Conservation (phyloP, 495 filamentous ascomycete species). For the Aspergillus haitiensis region DNA sequence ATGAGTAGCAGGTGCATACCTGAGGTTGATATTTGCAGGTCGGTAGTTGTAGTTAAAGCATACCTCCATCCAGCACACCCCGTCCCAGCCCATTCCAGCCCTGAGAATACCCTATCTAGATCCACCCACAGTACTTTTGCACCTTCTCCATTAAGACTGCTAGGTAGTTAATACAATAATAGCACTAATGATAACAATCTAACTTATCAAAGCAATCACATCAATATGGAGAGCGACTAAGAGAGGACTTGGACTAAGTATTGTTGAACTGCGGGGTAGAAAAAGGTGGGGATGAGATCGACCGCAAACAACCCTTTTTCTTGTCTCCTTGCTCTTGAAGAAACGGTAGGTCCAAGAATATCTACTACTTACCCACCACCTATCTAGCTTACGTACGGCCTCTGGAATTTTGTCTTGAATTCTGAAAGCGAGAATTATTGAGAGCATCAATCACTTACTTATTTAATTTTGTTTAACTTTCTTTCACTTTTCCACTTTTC, state of each 20-base stretch:
- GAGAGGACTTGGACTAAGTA: background rate
- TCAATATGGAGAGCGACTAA: background rate
- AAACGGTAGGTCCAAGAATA: background rate
- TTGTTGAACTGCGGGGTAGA: constrained; percentile 19
- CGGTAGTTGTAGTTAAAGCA: no score
- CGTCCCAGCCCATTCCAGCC: no score
- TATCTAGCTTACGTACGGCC: background rate
- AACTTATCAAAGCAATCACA: background rate
- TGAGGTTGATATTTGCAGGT: no score
- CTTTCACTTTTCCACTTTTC: background rate
- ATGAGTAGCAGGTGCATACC: no score
- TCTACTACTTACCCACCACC: background rate
- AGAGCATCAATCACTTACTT: no score
- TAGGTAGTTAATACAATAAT: background rate
- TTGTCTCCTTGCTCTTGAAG: background rate
- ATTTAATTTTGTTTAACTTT: no score
- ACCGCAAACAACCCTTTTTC: constrained; percentile 1
- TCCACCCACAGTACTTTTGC: no score
- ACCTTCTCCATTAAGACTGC: no score
- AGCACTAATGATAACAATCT: background rate
- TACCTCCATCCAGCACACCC: no score
- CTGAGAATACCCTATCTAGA: no score
- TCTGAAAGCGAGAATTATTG: no score
- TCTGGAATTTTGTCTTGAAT: no score
- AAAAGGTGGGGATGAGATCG: constrained; percentile 10